phyloP scores from a whole-genome alignment of 1,284 basidiomycete species.

The Coniophora puteana region DNA sequence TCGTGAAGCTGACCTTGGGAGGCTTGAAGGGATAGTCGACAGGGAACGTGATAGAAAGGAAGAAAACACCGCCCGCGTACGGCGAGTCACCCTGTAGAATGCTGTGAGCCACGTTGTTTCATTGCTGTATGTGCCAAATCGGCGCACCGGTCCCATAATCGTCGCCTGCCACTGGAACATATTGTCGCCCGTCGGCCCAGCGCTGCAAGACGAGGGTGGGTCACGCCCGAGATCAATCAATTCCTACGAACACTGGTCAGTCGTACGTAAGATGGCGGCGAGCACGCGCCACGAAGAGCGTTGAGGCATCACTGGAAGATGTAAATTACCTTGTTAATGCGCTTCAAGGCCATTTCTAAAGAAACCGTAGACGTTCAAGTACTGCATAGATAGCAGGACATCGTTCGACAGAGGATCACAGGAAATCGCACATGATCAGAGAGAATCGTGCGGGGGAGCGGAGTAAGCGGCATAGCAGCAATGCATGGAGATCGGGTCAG shows the following conservation, averaged over 20 bases:
- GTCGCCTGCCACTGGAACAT: slow-evolving; percentile 99
- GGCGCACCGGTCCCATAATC: slow-evolving; percentile 92
- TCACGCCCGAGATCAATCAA: slow-evolving; percentile 96
- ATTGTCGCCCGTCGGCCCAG: slow-evolving; percentile 93
- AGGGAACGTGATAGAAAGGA: slow-evolving; percentile 91
- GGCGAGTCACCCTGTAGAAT: slow-evolving; percentile 81
- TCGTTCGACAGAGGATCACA: slow-evolving; percentile 26
- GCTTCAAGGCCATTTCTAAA: slow-evolving; percentile 86
- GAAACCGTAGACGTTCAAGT: slow-evolving; percentile 25
- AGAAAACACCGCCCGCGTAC: slow-evolving; percentile 95
- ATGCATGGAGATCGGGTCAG: slow-evolving; percentile 14
- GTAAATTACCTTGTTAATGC: slow-evolving; percentile 91
- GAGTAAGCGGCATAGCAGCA: neutral
- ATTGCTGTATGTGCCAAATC: neutral
- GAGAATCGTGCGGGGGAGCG: neutral
- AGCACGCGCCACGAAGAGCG: slow-evolving; percentile 12
- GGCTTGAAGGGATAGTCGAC: slow-evolving; percentile 99
- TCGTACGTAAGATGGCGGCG: slow-evolving; percentile 12
- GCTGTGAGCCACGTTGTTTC: slow-evolving; percentile 7
- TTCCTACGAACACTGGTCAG: slow-evolving; percentile 58
- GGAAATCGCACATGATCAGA: slow-evolving; percentile 42
- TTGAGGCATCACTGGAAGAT: slow-evolving; percentile 1
- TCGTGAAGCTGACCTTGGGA: slow-evolving; percentile 98
- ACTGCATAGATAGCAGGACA: slow-evolving; percentile 15
- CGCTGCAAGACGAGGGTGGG: slow-evolving; percentile 96